Conservation (phyloP, 2,329 filamentous ascomycete genomes). For the Magnaporthiopsis rhizophila region DNA sequence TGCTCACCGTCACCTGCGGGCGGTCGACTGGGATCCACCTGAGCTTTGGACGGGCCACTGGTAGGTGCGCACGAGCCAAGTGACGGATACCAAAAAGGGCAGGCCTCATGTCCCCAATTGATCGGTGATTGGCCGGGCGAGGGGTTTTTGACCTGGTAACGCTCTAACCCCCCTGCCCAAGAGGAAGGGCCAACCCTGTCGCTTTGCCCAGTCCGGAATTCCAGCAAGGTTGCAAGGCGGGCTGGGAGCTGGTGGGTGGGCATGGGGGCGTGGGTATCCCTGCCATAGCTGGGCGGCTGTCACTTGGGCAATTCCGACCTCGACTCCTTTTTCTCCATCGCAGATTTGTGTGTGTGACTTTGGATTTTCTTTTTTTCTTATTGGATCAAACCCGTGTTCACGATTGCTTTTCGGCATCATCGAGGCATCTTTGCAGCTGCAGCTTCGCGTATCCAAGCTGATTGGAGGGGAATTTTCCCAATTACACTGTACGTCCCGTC, state of each 20-base stretch:
- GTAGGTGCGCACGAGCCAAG: conserved; percentile 1
- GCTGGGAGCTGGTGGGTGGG: not conserved
- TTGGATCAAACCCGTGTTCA: not conserved
- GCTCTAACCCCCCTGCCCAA: not conserved
- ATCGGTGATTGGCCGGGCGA: not conserved
- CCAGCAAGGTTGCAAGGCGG: not conserved
- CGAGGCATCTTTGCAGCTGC: not conserved
- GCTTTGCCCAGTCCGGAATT: not conserved
- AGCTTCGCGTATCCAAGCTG: not conserved
- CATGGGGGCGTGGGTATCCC: not conserved
- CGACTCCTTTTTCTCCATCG: not conserved
- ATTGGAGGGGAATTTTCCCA: not conserved
- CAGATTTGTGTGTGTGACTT: not conserved
- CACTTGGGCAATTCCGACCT: not conserved
- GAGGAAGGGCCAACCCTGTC: not conserved
- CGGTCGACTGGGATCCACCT: not conserved
- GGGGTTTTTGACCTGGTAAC: conserved; percentile 5
- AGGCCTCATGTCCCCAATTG: not conserved
- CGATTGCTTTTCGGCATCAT: not conserved
- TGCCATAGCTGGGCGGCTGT: not conserved
- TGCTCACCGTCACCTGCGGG: not conserved
- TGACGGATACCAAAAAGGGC: conserved; percentile 1
- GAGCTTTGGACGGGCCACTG: not conserved
- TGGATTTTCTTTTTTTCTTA: not conserved
- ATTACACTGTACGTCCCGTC: not conserved